phyloP scores from a whole-genome alignment of 176 grass and related monocot species.

The Neostapfia colusana region DNA sequence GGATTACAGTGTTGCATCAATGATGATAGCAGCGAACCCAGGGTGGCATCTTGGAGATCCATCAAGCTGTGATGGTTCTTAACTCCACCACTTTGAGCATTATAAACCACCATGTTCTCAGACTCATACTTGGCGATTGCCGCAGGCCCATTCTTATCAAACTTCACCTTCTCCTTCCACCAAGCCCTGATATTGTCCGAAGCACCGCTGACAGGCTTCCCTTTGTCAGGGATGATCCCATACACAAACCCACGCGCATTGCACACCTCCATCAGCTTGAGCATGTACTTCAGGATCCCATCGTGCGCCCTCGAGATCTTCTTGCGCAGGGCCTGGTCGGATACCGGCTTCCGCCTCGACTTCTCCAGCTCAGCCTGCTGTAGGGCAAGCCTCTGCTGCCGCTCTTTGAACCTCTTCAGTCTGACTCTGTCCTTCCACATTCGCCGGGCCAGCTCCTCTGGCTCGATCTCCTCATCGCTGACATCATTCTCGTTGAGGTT shows the following conservation, averaged over 20 bases:
- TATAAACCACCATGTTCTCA: too few species aligned
- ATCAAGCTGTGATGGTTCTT: constrained; percentile 32
- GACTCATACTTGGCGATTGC: constrained; percentile 45
- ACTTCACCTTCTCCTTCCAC: constrained; percentile 98
- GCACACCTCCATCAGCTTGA: constrained; percentile 96
- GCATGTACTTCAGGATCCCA: constrained; percentile 98
- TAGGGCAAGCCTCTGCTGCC: constrained; percentile 44
- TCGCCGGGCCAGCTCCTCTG: constrained; percentile 67
- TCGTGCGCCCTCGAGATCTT: constrained; percentile 89
- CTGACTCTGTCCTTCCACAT: constrained; percentile 91
- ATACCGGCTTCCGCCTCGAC: constrained; percentile 45
- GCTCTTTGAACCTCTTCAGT: constrained; percentile 77
- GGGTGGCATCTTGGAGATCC: constrained; percentile 95
- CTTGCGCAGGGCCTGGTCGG: constrained; percentile 65
- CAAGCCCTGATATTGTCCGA: constrained; percentile 90
- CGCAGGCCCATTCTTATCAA: constrained; percentile 77
- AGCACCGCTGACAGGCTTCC: constrained; percentile 83
- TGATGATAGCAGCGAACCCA: constrained; percentile 84
- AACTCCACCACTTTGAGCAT: too few species aligned
- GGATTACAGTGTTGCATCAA: constrained; percentile 93
- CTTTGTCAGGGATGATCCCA: constrained; percentile 87
- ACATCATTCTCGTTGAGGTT: constrained; percentile 74
- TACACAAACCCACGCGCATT: constrained; percentile 84
- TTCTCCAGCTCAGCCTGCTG: constrained; percentile 44
- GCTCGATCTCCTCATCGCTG: constrained; percentile 83